These are phyloP conservation scores for Penicillium canescens DNA, from an alignment of 495 filamentous ascomycete species.

Conservation along the genomic window DNA sequence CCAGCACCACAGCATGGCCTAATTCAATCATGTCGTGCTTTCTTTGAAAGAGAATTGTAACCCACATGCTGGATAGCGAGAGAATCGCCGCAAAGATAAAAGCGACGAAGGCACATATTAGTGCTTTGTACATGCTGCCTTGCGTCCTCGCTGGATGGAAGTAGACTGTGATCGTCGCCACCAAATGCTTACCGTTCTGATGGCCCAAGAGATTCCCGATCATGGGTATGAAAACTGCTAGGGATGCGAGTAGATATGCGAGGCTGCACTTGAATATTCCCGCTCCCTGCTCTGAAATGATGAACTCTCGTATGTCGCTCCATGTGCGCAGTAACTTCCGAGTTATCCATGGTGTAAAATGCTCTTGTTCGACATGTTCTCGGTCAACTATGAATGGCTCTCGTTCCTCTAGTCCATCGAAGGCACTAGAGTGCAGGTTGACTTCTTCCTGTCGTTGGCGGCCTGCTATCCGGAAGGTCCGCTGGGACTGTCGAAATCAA, in stretches of 20 bases:
- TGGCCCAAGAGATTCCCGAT: conserved; percentile 73
- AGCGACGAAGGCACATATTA: conserved; percentile 77
- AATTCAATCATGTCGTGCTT: conserved; percentile 62
- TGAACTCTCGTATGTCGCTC: too few species aligned
- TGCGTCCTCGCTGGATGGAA: conserved; percentile 92
- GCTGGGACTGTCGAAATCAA: too few species aligned
- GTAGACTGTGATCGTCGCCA: conserved; percentile 89
- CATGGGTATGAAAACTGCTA: conserved; percentile 79
- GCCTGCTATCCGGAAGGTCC: too few species aligned
- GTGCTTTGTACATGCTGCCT: conserved; percentile 89
- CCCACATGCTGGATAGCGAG: conserved; percentile 82
- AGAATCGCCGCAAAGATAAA: conserved; percentile 81
- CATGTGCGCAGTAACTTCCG: too few species aligned
- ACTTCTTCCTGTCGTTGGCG: too few species aligned
- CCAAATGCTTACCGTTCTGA: conserved; percentile 95
- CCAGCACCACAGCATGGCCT: conserved; percentile 78
- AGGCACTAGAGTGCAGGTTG: too few species aligned
- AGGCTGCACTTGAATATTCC: conserved; percentile 90
- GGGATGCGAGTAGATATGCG: conserved; percentile 84
- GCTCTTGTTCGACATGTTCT: too few species aligned
- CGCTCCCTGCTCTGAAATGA: conserved; percentile 58
- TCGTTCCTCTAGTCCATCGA: too few species aligned
- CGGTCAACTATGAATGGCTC: too few species aligned
- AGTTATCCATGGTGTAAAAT: too few species aligned
- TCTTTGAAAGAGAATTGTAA: conserved; percentile 72